Evolutionary conservation across 2,329 filamentous ascomycete genomes (phyloP), one percentile per base, ranked within the genome.

Genomic region (Claviceps lovelessii): DNA sequence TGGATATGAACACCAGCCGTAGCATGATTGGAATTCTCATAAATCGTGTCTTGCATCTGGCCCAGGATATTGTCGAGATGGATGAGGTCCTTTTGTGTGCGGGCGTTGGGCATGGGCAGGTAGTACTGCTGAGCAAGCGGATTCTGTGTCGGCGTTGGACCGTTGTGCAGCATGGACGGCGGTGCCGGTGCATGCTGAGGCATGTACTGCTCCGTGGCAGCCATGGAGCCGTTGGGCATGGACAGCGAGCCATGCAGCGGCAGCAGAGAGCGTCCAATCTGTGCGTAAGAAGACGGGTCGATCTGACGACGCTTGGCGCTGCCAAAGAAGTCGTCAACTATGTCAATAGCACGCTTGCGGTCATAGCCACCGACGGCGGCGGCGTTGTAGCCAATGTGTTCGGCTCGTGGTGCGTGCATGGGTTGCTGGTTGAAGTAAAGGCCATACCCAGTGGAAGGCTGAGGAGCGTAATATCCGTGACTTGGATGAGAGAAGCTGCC

Each of bases 51-150:
- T 72, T 96, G 90, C 77, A 97, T 91, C 72, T 96, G 89, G 72
- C 95, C 90, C 54, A 98, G 80, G 68, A 97, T 88, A 65, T 90
- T 86, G 68, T 97, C 93, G 64, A 97, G 90, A 68, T 95, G 90
- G 67, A 95, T 76, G 47, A 98, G 77, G 67, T 98, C 93, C 68
- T 83, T 90, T 78, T 97, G 95, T 51, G 90, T 96, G 65, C 91
- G 84, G 55, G 94, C 78, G 63, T 90, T 94, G 50, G 84, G 83
- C 75, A 95, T 89, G 10, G 90, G 83, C 54, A 93, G 88, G 56
- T 96, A 77, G 58, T 89, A 88, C 72, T 96, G 95, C 64, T 90
- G 88, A 10, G 69, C 68, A 51, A 72, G 60, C 17, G 69, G 69
- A 58, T 72, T 72, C 67, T 88, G 83, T 45, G 85, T 79, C 64